Evolutionary conservation across 2,329 filamentous ascomycete genomes (phyloP).

Genomic region (Fusarium buxicola): DNA sequence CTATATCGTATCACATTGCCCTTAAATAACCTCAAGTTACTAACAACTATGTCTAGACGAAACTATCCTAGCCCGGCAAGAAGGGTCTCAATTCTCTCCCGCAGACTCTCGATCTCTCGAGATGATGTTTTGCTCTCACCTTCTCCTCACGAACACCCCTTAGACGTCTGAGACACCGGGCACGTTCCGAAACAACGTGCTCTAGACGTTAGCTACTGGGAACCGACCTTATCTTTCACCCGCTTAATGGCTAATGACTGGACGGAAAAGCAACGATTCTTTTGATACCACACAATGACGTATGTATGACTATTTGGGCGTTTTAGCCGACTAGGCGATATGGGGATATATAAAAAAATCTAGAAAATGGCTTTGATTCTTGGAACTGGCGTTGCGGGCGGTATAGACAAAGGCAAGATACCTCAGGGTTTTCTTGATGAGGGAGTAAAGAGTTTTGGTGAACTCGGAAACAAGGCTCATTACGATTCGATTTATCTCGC

Average conservation of each 20-base stretch:
- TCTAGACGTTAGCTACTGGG: not conserved
- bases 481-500: conserved; percentile 16
- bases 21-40: not conserved
- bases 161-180: not conserved
- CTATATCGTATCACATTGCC: not conserved
- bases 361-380: conserved; percentile 20
- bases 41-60: conserved; percentile 44
- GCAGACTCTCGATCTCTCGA: conserved; percentile 63
- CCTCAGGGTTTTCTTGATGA: conserved; percentile 30
- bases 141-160: conserved; percentile 55
- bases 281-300: conserved; percentile 47
- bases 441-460: not conserved
- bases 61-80: conserved; percentile 57
- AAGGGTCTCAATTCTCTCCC: conserved; percentile 63
- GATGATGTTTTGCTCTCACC: conserved; percentile 61
- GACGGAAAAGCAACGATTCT: conserved; percentile 42
- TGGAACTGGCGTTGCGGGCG: conserved; percentile 38
- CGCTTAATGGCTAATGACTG: conserved; percentile 48
- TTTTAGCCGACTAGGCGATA: conserved; percentile 10
- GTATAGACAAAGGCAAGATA: conserved; percentile 40
- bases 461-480: conserved; percentile 9
- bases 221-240: conserved; percentile 16
- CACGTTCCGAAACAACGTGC: not conserved
- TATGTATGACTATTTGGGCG: conserved; percentile 35
- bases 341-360: conserved; percentile 7